phyloP scores from a whole-genome alignment of 73 alveolate genomes.

The Symbiodinium natans region DNA sequence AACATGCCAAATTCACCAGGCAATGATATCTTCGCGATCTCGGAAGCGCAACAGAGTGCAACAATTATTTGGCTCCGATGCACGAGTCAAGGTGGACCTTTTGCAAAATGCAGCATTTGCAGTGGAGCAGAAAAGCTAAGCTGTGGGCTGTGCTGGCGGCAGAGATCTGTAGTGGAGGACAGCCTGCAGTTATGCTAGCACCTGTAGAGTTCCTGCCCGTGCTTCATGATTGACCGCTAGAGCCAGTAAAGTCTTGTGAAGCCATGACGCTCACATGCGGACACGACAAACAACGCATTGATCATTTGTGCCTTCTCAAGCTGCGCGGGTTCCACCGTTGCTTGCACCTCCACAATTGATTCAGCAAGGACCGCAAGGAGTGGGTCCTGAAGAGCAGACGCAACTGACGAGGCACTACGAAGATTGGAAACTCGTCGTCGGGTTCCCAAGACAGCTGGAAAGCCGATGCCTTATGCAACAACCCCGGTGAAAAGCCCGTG shows the following conservation, averaged over 20 bases:
- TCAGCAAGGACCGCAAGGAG: too few relatives aligned
- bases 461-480: slow-evolving; percentile 22
- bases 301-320: slow-evolving; percentile 77
- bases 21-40: slow-evolving; percentile 66
- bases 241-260: too few relatives aligned
- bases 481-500: not conserved
- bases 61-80: too few relatives aligned
- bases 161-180: slow-evolving; percentile 50
- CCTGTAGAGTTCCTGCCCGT: too few relatives aligned
- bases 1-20: slow-evolving; percentile 79
- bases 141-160: slow-evolving; percentile 18
- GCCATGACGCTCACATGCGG: too few relatives aligned
- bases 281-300: too few relatives aligned
- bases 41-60: not conserved
- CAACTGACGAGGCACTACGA: not conserved
- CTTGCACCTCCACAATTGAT: slow-evolving; percentile 9
- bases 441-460: slow-evolving; percentile 45
- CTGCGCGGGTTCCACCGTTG: slow-evolving; percentile 29
- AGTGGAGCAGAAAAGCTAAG: not conserved
- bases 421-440: slow-evolving; percentile 54
- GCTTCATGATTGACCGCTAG: too few relatives aligned
- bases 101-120: not conserved
- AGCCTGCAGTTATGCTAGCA: slow-evolving; percentile 23
- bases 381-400: too few relatives aligned
- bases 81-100: too few relatives aligned